A percentile compares a stretch with the other conserved stretches of the same genome.
phyloP scores from a whole-genome alignment of 164 flowering plant species.

The Paratinospora sagittata region DNA sequence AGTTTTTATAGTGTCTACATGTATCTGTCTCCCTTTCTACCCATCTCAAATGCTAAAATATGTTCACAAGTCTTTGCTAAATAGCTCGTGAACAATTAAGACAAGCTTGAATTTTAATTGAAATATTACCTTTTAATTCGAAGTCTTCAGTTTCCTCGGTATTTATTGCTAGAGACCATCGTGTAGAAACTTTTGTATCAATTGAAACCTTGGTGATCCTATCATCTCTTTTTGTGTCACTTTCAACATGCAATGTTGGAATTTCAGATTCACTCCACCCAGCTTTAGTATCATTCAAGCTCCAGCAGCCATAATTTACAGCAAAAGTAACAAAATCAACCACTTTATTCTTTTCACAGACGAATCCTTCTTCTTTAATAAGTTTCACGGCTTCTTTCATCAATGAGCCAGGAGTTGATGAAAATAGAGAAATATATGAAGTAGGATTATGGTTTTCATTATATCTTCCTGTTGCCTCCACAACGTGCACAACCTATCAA shows the following conservation, averaged over 20 bases:
- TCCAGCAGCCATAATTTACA: conserved; percentile 78
- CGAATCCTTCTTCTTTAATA: conserved; percentile 57
- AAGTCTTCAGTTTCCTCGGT: conserved; percentile 62
- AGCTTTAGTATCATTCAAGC: conserved; percentile 33
- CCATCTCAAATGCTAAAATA: not conserved
- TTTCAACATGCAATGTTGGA: conserved; percentile 48
- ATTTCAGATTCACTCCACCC: conserved; percentile 80
- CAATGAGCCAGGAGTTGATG: conserved; percentile 78
- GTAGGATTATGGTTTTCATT: conserved; percentile 36
- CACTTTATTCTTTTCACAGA: conserved; percentile 59
- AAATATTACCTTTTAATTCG: conserved; percentile 54
- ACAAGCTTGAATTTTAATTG: not conserved
- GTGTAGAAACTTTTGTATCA: conserved; percentile 65
- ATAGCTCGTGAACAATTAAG: not conserved
- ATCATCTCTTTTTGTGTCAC: conserved; percentile 33
- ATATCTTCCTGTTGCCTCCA: conserved; percentile 48
- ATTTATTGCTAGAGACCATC: conserved; percentile 87
- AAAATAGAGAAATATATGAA: conserved; percentile 79
- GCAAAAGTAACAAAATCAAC: conserved; percentile 76
- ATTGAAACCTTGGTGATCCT: conserved; percentile 51
- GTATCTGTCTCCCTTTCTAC: not conserved
- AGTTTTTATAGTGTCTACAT: not conserved
- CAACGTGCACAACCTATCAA: conserved; percentile 87
- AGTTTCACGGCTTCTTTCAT: conserved; percentile 48
- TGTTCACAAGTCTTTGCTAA: not conserved